A percentile compares a stretch with the other conserved stretches of the same genome.
These are phyloP conservation scores for Tulasnella sp. DNA, from an alignment of 768 basidiomycete species.

Conservation along the genomic window DNA sequence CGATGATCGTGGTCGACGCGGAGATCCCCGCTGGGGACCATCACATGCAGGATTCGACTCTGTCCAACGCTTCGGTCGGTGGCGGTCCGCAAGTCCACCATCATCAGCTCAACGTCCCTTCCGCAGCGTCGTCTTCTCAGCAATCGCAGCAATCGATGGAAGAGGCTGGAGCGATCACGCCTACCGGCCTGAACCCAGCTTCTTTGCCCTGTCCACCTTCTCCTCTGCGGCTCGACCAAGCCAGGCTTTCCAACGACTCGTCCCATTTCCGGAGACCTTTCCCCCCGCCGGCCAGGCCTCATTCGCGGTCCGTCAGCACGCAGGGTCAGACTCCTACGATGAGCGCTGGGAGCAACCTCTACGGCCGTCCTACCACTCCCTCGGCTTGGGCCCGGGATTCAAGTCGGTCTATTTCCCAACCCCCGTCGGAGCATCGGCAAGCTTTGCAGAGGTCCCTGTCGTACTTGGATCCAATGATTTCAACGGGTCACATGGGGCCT, in stretches of 20 bases:
- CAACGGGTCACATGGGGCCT: background rate
- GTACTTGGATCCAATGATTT: conserved; percentile 9
- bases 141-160: background rate
- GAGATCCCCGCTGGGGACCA: background rate
- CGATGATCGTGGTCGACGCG: conserved; percentile 9
- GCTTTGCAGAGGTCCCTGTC: conserved; percentile 9
- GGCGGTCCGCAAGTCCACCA: background rate
- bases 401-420: conserved; percentile 12
- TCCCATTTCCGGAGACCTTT: background rate
- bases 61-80: too few species aligned
- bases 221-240: background rate
- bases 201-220: conserved; percentile 5
- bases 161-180: conserved; percentile 4
- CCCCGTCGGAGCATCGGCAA: conserved; percentile 12
- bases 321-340: background rate
- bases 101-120: background rate
- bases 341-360: background rate
- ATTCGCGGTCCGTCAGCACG: conserved; percentile 7
- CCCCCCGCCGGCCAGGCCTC: background rate
- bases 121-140: background rate
- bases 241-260: background rate
- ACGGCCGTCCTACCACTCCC: background rate
- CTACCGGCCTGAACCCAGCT: conserved; percentile 4
- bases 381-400: conserved; percentile 5
- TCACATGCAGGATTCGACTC: background rate